Base-by-base conservation (phyloP, 257 asterid species). In the Striga asiatica region DNA sequence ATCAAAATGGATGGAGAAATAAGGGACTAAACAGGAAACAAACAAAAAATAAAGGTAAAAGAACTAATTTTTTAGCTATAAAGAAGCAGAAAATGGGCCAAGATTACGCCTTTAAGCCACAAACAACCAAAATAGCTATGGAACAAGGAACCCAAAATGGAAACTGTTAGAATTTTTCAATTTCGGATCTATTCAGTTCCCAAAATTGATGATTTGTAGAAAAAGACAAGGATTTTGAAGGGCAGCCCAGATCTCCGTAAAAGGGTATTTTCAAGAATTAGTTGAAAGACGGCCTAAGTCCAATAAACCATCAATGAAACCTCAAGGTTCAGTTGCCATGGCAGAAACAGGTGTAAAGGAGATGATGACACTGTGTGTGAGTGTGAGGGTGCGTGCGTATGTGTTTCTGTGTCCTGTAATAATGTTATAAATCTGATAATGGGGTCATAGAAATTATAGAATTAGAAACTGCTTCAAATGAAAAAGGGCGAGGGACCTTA, bases 161-260 rank as follows among this genome's bases (percentile, higher is more conserved):
- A n/a, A n/a, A n/a, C n/a, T n/a, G n/a, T n/a, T n/a, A n/a, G 50
- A 0, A 42, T 34, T 55, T 46, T 42, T 65, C 28, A 51, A 31
- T 41, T 45, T 58, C 34, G 74, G 74, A 75, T 73, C 84, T 73
- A 31, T 55, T 10, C 54, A 58, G 29, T 50, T 65, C 71, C 53
- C 57, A 64, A 58, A 64, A 50, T 2, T 1, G 21, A 51, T 27
- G n/a, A n/a, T 55, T 29, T 61, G 63, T 2, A 50, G 60, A 56
- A 37, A 72, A 54, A 28, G 78, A 75, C 74, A 62, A 55, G 66
- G 61, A 22, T 46, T 56, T 73, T 66, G 61, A 24, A 59, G 68
- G 70, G 46, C 61, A 35, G 57, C 75, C 79, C 75, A 78, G 93
- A 84, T 79, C 87, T 67, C 54, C 22, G 66, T 60, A 37, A 65